Base-by-base conservation (phyloP, 1,284 basidiomycete genomes). In the Sanguinoderma infundibulare region DNA sequence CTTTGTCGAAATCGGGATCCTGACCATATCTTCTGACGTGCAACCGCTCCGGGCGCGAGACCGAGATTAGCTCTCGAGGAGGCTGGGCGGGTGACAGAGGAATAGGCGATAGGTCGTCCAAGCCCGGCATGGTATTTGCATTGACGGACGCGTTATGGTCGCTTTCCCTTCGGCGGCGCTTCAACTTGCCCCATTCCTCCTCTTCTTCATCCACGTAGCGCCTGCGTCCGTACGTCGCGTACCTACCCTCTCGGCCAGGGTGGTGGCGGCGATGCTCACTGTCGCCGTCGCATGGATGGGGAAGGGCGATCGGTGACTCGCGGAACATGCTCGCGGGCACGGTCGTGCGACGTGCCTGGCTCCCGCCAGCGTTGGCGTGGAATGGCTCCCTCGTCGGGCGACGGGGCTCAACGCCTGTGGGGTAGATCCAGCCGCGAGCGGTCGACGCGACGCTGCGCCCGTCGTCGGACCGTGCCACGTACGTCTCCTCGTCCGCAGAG, bases 41-140 rank as follows among this genome's bases (percentile, higher is more conserved):
- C 50, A 65, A 59, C 49, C 56, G 54, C 59, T 67, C 69, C 35
- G 69, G 69, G 15, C 59, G 55, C 1, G 62, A 52, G 6, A 61
- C 36, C 9, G 60, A 58, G n/a, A 50, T 15, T 7, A 14, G 55
- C 36, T 50, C 17, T 2, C 32, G 38, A 6, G 35, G 6, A 3
- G 39, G 50, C 4, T 26, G 35, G 34, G 51, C 20, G 28, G 64
- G 65, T 15, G 65, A 58, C 30, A 65, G 64, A 30, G 67, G 70
- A 28, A 70, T 54, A 22, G 72, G 69, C 40, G 70, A 73, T 38
- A 69, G 60, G 24, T 55, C 47, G 50, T 66, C 56, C 52, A 72
- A 72, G 26, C 67, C 62, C 40, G 65, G 58, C 34, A 72, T 54
- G 30, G 70, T 66, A 17, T 44, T 57, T 42, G 70, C 67, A 46